phyloP scores from a whole-genome alignment of 192 early-diverging fungal genomes.

The Coemansia erecta region DNA sequence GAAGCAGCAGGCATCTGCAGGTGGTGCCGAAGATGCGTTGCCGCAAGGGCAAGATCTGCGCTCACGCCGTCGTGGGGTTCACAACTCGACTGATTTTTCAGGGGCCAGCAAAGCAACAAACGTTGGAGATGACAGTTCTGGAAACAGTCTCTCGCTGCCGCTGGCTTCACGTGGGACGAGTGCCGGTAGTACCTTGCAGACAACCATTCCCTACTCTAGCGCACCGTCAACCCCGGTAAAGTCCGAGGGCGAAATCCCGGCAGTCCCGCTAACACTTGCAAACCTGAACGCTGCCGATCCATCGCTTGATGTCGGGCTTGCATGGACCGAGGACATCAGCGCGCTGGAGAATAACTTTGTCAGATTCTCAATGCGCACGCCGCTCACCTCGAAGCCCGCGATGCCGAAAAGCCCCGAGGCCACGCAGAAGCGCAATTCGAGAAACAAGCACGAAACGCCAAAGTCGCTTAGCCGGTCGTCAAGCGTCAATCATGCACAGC shows the following conservation, averaged over 20 bases:
- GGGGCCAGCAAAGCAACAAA: background rate
- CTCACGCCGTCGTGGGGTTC: constrained; percentile 26
- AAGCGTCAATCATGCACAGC: background rate
- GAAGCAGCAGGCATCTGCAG: background rate
- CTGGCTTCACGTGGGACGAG: constrained; percentile 4
- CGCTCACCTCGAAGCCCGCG: constrained; percentile 9
- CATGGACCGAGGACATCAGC: constrained; percentile 48
- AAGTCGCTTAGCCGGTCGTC: constrained; percentile 18
- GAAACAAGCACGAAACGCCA: background rate
- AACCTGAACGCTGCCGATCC: constrained; percentile 5
- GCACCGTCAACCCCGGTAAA: constrained; percentile 8
- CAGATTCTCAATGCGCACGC: constrained; percentile 36
- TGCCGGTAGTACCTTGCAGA: background rate
- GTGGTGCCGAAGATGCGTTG: background rate
- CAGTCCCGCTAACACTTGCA: background rate
- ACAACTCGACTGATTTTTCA: constrained; percentile 20
- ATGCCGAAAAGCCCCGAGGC: background rate
- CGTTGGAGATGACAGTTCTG: background rate
- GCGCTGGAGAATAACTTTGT: constrained; percentile 49
- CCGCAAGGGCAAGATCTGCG: background rate
- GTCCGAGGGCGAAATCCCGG: constrained; percentile 2
- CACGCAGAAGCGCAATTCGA: background rate
- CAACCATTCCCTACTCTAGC: constrained; percentile 1
- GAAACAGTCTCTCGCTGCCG: background rate
- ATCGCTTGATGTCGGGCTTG: constrained; percentile 24